Evolutionary conservation across 768 basidiomycete species (phyloP).

Genomic region (Neoboletus subvelutipes): DNA sequence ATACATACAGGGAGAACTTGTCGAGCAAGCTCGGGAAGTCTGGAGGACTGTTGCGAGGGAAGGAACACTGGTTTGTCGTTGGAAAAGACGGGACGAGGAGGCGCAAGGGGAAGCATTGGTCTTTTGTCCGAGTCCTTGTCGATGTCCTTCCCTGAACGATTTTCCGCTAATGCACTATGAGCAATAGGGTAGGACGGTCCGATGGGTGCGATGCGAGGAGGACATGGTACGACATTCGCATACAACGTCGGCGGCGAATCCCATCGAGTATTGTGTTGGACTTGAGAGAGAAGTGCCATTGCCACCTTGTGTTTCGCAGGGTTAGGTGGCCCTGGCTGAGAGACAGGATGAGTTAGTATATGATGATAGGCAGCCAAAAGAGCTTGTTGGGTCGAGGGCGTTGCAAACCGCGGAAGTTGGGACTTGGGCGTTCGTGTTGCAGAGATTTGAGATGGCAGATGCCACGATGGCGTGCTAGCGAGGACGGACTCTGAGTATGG

Average conservation of each 20-base stretch:
- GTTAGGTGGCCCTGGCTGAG: constrained; percentile 48
- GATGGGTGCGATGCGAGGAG: constrained; percentile 61
- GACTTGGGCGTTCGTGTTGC: constrained; percentile 20
- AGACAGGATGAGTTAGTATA: constrained; percentile 68
- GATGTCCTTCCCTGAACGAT: constrained; percentile 41
- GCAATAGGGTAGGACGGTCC: constrained; percentile 66
- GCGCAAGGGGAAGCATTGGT: constrained; percentile 33
- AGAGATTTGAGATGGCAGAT: constrained; percentile 51
- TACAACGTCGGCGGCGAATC: constrained; percentile 67
- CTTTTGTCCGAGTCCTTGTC: constrained; percentile 53
- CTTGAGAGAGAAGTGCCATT: constrained; percentile 61
- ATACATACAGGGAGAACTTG: constrained; percentile 63
- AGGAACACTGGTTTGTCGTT: constrained; percentile 60
- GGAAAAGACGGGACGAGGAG: constrained; percentile 41
- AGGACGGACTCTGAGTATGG: constrained; percentile 76
- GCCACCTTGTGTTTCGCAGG: constrained; percentile 74
- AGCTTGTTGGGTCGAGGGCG: constrained; percentile 61
- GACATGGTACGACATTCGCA: constrained; percentile 54
- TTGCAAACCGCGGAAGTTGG: constrained; percentile 36
- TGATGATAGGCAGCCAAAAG: constrained; percentile 73
- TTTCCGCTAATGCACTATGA: constrained; percentile 30
- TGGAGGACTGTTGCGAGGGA: constrained; percentile 59
- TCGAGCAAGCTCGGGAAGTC: constrained; percentile 66
- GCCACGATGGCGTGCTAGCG: constrained; percentile 63
- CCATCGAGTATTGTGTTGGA: constrained; percentile 62